These are phyloP conservation scores for Calocera viscosa DNA, from an alignment of 768 basidiomycete species.

Conservation along the genomic window DNA sequence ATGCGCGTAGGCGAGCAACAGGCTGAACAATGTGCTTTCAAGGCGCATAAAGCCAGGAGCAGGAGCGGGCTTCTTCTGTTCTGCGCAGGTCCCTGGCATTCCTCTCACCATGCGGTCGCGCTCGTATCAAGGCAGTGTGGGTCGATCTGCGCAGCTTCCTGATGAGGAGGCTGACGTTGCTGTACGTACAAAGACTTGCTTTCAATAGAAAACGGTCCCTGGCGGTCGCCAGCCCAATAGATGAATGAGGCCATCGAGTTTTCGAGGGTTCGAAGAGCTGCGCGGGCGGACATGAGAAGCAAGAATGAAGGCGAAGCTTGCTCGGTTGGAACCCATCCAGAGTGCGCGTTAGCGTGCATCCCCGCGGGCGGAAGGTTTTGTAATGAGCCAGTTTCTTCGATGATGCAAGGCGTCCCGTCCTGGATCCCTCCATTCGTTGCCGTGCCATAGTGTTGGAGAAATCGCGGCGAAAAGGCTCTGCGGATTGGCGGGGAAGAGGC, in stretches of 20 bases:
- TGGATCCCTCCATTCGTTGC: neutral
- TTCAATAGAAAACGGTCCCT: neutral
- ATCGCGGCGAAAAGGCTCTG: no score
- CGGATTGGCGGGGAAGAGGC: no score
- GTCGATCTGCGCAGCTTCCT: neutral
- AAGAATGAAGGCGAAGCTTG: neutral
- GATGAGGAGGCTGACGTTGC: neutral
- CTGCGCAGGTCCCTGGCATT: neutral
- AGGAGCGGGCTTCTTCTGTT: neutral
- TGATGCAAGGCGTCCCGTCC: neutral
- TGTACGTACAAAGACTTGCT: neutral
- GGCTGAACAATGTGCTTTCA: neutral
- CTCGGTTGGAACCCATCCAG: neutral
- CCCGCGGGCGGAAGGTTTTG: neutral
- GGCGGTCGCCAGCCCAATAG: neutral
- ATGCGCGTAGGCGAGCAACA: neutral
- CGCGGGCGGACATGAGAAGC: neutral
- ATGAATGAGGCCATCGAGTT: neutral
- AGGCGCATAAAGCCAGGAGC: neutral
- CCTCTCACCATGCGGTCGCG: neutral
- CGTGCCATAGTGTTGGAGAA: no score
- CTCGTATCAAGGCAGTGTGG: slow-evolving; percentile 1
- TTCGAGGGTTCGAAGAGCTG: neutral
- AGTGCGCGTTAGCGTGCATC: neutral
- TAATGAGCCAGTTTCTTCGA: no score